Evolutionary conservation across 2,329 filamentous ascomycete species (phyloP).

Genomic region (Penicillium sp.): DNA sequence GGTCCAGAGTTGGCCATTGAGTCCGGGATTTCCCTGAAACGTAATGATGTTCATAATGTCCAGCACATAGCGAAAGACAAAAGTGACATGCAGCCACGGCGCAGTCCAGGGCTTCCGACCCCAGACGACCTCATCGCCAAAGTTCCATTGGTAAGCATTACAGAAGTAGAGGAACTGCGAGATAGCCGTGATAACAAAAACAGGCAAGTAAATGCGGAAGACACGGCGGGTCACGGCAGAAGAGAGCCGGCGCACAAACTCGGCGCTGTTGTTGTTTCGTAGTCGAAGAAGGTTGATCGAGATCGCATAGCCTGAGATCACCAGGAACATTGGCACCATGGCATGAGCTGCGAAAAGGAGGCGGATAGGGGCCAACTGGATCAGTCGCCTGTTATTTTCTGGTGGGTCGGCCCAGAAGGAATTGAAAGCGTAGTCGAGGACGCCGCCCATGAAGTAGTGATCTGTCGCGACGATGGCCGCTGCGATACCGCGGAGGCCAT

Average conservation of each 20-base stretch:
- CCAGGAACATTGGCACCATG: conserved; percentile 53
- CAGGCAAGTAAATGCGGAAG: conserved; percentile 32
- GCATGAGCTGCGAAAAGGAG: conserved; percentile 35
- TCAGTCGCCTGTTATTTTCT: conserved; percentile 16
- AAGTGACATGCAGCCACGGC: conserved; percentile 12
- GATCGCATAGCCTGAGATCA: conserved; percentile 57
- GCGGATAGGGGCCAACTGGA: conserved; percentile 39
- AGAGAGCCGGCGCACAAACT: conserved; percentile 11
- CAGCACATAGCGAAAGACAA: conserved; percentile 9
- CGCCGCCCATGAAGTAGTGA: conserved; percentile 25
- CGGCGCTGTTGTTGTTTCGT: conserved; percentile 5
- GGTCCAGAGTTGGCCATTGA: conserved; percentile 25
- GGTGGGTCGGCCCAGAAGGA: conserved; percentile 24
- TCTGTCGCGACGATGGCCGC: conserved; percentile 23
- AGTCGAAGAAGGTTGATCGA: conserved; percentile 49
- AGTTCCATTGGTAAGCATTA: conserved; percentile 16
- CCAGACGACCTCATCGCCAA: conserved; percentile 3
- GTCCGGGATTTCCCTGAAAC: conserved; percentile 7
- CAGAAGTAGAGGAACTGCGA: conserved; percentile 21
- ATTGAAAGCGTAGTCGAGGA: conserved; percentile 19
- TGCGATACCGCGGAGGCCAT: conserved; percentile 30
- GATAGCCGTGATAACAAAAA: conserved; percentile 20
- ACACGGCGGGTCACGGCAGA: conserved; percentile 27
- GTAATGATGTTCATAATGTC: conserved; percentile 10
- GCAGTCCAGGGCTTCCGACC: conserved; percentile 9